Base-by-base conservation (phyloP, 2,329 filamentous ascomycete genomes). In the Arthrobotrys musiformis region DNA sequence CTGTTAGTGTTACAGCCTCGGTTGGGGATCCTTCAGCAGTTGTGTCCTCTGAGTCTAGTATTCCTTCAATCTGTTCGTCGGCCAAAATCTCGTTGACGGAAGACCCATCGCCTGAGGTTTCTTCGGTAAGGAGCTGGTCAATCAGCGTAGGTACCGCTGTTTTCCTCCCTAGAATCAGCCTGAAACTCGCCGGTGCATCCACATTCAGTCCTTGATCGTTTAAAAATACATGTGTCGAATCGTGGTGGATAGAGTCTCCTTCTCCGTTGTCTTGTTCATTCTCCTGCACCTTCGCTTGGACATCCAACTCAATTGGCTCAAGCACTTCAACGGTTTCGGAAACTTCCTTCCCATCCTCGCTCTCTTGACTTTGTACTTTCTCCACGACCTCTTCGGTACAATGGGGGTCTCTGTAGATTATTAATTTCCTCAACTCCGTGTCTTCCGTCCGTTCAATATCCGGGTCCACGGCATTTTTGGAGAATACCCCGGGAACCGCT, bases 111-210 rank as follows among this genome's bases (percentile, higher is more conserved):
- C 2, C 2, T 2, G 61, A 8, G 4, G 42, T 5, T 42, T 56
- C 62, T 22, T 67, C 63, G n/a, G 35, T 68, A 19, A n/a, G 7
- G 7, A 13, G 11, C 30, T 52, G 35, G 8, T 50, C 37, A 3
- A 35, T 6, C 7, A 40, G 30, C 19, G 17, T 40, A 22, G 72
- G n/a, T 2, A 17, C 35, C 8, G 30, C 26, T 4, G n/a, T 5
- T 24, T 77, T 77, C 17, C 52, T 66, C 4, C 73, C 66, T 0
- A 77, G 52, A 0, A 77, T 40, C 7, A 77, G 22, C 19, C 72
- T 70, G 37, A 77, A 77, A 46, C 72, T 77, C 22, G 72, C 58
- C 7, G 64, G 60, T n/a, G 58, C 22, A 67, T 70, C 52, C 17
- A 76, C 37, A 19, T 64, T 52, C 28, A 76, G 48, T 9, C 4